Evolutionary conservation across 2,329 filamentous ascomycete species (phyloP).

Genomic region (Exophiala bonariae): DNA sequence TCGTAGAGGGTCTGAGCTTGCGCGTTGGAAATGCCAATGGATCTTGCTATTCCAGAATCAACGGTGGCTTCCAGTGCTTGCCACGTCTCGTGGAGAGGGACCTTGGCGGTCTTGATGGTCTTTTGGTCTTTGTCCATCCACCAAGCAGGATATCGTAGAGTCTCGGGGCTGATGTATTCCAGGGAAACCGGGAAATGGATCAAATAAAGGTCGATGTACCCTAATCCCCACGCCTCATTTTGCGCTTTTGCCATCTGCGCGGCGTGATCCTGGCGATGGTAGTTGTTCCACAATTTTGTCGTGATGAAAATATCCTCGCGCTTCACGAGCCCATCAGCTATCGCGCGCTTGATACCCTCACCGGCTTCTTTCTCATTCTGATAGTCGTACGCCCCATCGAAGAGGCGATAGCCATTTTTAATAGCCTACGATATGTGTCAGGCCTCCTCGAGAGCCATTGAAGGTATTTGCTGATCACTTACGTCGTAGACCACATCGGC

Average conservation of each 20-base stretch:
- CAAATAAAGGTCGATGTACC: conserved; percentile 88
- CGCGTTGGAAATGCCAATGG: conserved; percentile 84
- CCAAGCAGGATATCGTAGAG: conserved; percentile 80
- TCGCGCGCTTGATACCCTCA: conserved; percentile 74
- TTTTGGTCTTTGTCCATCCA: conserved; percentile 61
- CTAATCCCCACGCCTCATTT: conserved; percentile 77
- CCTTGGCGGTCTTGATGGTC: conserved; percentile 64
- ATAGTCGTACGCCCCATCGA: conserved; percentile 69
- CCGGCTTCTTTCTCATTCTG: conserved; percentile 79
- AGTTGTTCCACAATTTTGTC: conserved; percentile 91
- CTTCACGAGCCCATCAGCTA: conserved; percentile 78
- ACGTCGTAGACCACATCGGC: conserved; percentile 78
- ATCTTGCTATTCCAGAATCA: conserved; percentile 65
- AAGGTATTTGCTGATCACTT: conserved; percentile 23
- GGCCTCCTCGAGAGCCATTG: background rate
- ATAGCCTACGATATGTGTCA: no score
- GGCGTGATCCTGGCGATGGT: conserved; percentile 78
- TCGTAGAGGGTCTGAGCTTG: conserved; percentile 75
- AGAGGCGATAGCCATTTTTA: conserved; percentile 61
- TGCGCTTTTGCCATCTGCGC: conserved; percentile 74
- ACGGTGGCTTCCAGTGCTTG: conserved; percentile 75
- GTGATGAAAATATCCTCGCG: conserved; percentile 88
- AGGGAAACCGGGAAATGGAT: conserved; percentile 88
- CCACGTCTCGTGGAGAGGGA: conserved; percentile 80
- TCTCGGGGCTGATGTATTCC: conserved; percentile 77